Base-by-base conservation (phyloP, 148 eudicot genomes). In the Fagopyrum tataricum region DNA sequence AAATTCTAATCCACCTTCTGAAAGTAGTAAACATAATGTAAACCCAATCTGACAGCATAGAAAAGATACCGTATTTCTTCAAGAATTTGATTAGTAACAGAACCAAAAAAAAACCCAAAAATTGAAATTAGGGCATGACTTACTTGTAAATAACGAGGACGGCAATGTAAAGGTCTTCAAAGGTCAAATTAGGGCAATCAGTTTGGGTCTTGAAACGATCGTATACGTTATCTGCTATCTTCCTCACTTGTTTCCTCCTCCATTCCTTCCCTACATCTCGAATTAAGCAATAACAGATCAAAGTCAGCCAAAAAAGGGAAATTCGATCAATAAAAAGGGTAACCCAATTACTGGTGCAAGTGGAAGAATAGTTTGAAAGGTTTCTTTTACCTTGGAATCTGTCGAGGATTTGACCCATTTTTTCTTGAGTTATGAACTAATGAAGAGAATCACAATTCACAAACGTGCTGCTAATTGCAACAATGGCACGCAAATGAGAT, bases 111-210 rank as follows among this genome's bases (percentile, higher is more conserved):
- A 7, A 42, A 1, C 61, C 42, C 18, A 73, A 64, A 59, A 17
- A 31, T 13, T 40, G 51, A 10, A 52, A 67, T 18, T 6, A 47
- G 55, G 7, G 44, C 42, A 76, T 23, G 49, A 12, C 88, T 79
- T 79, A 94, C 97, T 90, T 94, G 90, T 72, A 94, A 58, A 90
- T 96, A 58, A 94, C 88, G 24, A 94, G 86, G 78, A 88, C 91
- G 64, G 91, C 87, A 58, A 91, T 94, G 75, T 94, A 94, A 23
- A 94, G 82, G 41, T 91, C 98, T 82, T 91, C 97, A 78, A 94
- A 91, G 24, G 87, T 78, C 82, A 94, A 77, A 71, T 72, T 81
- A 26, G 76, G 81, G 67, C 46, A 53, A 70, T 87, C 97, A 37
- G 87, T 76, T 55, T 85, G 87, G 51, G 72, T 77, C 78, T 81